A percentile compares a stretch with the other conserved stretches of the same genome.
phyloP scores from a whole-genome alignment of 495 filamentous ascomycete genomes.

The Podospora comata region DNA sequence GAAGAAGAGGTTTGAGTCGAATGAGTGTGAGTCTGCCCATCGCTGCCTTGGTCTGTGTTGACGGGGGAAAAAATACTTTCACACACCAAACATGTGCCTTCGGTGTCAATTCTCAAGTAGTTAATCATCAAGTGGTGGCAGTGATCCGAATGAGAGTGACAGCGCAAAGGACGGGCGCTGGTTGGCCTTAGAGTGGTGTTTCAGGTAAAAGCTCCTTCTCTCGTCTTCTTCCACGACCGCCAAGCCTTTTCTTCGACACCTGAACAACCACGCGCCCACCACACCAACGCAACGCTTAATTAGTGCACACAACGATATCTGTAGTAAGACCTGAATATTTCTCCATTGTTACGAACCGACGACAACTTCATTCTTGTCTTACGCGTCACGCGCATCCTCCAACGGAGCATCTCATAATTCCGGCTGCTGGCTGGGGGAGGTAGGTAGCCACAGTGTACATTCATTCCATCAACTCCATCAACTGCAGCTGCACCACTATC shows the following conservation, averaged over 20 bases:
- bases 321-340: too few relatives aligned
- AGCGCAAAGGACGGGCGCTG: conserved; percentile 16
- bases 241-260: conserved; percentile 5
- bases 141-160: neutral
- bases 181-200: conserved; percentile 29
- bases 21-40: conserved; percentile 9
- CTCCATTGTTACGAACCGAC: neutral
- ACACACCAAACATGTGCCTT: neutral
- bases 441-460: neutral
- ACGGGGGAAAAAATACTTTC: neutral
- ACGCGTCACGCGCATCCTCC: too few relatives aligned
- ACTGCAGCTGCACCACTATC: too few relatives aligned
- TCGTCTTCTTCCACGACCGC: neutral
- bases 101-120: neutral
- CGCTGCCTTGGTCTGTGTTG: neutral
- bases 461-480: neutral
- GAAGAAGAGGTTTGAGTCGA: neutral
- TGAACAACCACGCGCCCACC: conserved; percentile 1
- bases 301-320: neutral
- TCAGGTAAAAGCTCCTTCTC: conserved; percentile 26
- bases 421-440: neutral
- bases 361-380: too few relatives aligned
- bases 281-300: conserved; percentile 3
- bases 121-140: neutral
- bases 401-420: neutral